Evolutionary conservation across 345 rosid species (phyloP).

Genomic region (Aquilaria malaccensis): DNA sequence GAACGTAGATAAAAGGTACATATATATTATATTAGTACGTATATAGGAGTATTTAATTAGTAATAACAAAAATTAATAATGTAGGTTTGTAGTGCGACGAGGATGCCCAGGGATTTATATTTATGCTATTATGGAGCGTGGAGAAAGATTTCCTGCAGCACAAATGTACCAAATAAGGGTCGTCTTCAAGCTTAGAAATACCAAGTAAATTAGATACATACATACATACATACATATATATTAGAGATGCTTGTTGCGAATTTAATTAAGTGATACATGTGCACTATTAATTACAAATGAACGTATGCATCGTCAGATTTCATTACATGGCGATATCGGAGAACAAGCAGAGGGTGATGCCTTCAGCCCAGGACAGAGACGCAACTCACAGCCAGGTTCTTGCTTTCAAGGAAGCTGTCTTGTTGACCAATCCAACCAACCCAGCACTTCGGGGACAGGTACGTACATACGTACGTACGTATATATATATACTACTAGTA

Average conservation of each 20-base stretch:
- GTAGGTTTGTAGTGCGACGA: constrained; percentile 62
- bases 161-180: constrained; percentile 84
- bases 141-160: constrained; percentile 71
- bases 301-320: constrained; percentile 38
- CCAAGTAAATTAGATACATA: constrained; percentile 28
- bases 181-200: constrained; percentile 60
- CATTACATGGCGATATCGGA: constrained; percentile 73
- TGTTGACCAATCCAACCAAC: constrained; percentile 48
- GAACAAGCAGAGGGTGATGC: constrained; percentile 66
- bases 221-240: too few species aligned
- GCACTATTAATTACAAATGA: too few species aligned
- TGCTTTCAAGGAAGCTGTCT: constrained; percentile 87
- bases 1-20: constrained; percentile 79
- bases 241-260: too few species aligned
- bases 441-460: constrained; percentile 69
- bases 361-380: constrained; percentile 41
- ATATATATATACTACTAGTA: too few species aligned
- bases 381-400: constrained; percentile 27
- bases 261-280: too few species aligned
- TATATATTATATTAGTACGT: too few species aligned
- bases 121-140: constrained; percentile 65
- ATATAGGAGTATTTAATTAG: too few species aligned
- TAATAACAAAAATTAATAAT: neutral
- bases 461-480: neutral
- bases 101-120: constrained; percentile 62